A percentile compares a stretch with the other conserved stretches of the same genome.
Conservation (phyloP, 106 monocot species). For the Dioscorea alata region DNA sequence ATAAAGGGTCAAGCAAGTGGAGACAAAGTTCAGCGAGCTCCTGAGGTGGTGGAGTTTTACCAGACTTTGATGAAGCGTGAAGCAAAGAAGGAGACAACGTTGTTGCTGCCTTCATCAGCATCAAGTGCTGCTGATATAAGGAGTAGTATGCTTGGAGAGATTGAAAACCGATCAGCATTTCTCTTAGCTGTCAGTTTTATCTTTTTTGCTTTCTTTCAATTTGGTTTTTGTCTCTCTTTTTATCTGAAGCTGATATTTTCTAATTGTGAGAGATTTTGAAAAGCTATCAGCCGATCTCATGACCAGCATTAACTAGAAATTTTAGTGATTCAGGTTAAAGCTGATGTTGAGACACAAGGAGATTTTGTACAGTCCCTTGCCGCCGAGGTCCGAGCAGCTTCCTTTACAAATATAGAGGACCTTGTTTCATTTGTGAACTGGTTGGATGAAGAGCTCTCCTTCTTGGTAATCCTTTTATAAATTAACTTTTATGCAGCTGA, state of each 20-base stretch:
- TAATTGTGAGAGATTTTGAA: neutral
- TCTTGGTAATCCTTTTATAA: constrained; percentile 50
- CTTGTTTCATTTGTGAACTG: constrained; percentile 88
- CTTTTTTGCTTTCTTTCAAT: too few relatives aligned
- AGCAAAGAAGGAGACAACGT: constrained; percentile 50
- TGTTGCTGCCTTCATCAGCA: constrained; percentile 20
- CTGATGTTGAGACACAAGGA: constrained; percentile 97
- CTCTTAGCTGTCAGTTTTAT: constrained; percentile 71
- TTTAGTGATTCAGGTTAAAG: constrained; percentile 67
- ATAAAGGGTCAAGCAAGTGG: constrained; percentile 32
- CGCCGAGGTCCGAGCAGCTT: constrained; percentile 62
- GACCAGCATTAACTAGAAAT: neutral
- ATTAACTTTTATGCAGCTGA: neutral
- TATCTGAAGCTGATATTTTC: neutral
- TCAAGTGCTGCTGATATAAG: constrained; percentile 55
- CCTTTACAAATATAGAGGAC: constrained; percentile 68
- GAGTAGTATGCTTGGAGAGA: constrained; percentile 96
- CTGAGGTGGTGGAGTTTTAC: constrained; percentile 91
- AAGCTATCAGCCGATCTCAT: neutral
- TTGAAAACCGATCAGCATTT: constrained; percentile 81
- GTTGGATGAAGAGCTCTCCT: constrained; percentile 98
- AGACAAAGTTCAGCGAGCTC: constrained; percentile 78
- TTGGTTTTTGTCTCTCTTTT: too few relatives aligned
- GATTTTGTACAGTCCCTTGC: constrained; percentile 88
- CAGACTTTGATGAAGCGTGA: constrained; percentile 95